A percentile compares a stretch with the other conserved stretches of the same genome.
Conservation (phyloP, 2,329 filamentous ascomycete species). For the Kalmusia sp. region DNA sequence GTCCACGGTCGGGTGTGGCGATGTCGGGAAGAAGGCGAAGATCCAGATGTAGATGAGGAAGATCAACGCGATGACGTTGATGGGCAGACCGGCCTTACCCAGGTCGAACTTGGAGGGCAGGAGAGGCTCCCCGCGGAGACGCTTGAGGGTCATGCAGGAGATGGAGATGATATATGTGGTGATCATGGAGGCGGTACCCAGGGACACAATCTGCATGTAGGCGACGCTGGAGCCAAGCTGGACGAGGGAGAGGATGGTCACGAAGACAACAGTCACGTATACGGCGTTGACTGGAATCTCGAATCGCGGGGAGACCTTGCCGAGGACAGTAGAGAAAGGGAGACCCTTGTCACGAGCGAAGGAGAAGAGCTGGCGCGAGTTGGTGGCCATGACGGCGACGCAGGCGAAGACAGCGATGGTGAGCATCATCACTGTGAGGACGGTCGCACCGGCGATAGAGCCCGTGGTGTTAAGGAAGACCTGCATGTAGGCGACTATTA, state of each 20-base stretch:
- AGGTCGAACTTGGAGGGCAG: slow-evolving; percentile 55
- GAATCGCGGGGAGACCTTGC: slow-evolving; percentile 8
- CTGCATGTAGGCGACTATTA: slow-evolving; percentile 10
- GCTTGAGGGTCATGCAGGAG: slow-evolving; percentile 52
- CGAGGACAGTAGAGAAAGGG: slow-evolving; percentile 5
- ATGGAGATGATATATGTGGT: slow-evolving; percentile 49
- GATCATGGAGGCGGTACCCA: slow-evolving; percentile 20
- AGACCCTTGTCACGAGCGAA: slow-evolving; percentile 15
- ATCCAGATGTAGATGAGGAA: slow-evolving; percentile 50
- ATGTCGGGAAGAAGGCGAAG: slow-evolving; percentile 51
- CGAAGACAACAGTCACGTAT: slow-evolving; percentile 45
- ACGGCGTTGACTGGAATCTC: slow-evolving; percentile 52
- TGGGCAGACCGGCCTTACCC: slow-evolving; percentile 49
- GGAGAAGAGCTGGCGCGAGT: slow-evolving; percentile 27
- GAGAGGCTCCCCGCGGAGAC: slow-evolving; percentile 50
- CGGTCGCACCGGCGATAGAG: slow-evolving; percentile 13
- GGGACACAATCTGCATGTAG: slow-evolving; percentile 22
- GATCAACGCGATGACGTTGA: slow-evolving; percentile 49
- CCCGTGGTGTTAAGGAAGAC: slow-evolving; percentile 21
- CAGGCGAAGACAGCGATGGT: slow-evolving; percentile 10
- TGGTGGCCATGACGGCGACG: slow-evolving; percentile 22
- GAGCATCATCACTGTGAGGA: slow-evolving; percentile 22
- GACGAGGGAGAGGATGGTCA: slow-evolving; percentile 54
- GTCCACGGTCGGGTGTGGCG: slow-evolving; percentile 15
- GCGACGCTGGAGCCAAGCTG: slow-evolving; percentile 52